Evolutionary conservation across 2,329 filamentous ascomycete genomes (phyloP), one percentile per base, ranked within the genome.

Genomic region (Colletotrichum karsti): DNA sequence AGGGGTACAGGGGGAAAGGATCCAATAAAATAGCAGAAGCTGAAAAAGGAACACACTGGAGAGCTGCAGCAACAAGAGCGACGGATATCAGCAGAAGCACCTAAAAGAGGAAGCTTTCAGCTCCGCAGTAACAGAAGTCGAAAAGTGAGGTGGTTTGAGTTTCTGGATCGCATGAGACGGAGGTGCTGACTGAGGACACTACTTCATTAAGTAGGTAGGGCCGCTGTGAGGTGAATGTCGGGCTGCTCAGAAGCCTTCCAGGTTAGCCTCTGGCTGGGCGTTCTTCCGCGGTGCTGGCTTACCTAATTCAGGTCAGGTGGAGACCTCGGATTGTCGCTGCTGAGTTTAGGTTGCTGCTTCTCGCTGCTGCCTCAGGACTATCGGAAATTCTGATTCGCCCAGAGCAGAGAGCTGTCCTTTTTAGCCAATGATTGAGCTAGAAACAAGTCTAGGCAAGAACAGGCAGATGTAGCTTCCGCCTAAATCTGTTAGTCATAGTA

Each of bases 291-390:
- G 12, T n/a, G 33, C 5, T 1, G 15, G 33, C 33, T 35, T 35
- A 35, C 33, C 33, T 35, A 35, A 35, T 35, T 35, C 10, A 12
- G 33, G 33, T 35, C 10, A 13, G 33, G 7, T 35, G 33, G 10
- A 5, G 33, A 35, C 7, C 30, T 35, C 13, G 3, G 4, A 35
- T 10, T 35, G 30, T 33, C 30, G 30, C 13, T 4, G 30, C 33
- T 35, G 33, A 15, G 15, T 35, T 35, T 61, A 61, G 58, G 58
- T 61, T 42, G 59, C 41, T 63, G 46, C 30, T 44, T 35, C 20
- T 20, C 9, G 18, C 22, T 50, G 41, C 63, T 63, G 64, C 64
- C 64, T 67, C 28, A 67, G 64, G 59, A 57, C 30, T 7, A 12
- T 7, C 1, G 5, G 35, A 4, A 7, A 35, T 39, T 41, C 33